phyloP scores from a whole-genome alignment of 768 basidiomycete species.

The Rhodocollybia butyracea region DNA sequence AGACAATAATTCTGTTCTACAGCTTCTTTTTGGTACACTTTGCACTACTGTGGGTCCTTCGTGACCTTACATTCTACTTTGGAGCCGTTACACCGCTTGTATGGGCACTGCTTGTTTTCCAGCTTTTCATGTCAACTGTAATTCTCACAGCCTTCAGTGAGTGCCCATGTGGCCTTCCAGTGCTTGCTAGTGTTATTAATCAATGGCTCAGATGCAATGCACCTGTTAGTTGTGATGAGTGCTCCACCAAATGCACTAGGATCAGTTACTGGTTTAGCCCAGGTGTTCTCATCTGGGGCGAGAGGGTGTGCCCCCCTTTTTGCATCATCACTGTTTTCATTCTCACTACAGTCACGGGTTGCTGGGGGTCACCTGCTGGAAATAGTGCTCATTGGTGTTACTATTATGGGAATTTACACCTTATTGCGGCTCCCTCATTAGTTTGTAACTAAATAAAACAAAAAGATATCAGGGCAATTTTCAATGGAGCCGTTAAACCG shows the following conservation, averaged over 20 bases:
- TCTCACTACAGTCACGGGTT: slow-evolving; percentile 42
- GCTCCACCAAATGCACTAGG: slow-evolving; percentile 43
- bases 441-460: too few species aligned
- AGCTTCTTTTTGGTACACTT: slow-evolving; percentile 21
- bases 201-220: slow-evolving; percentile 54
- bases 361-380: slow-evolving; percentile 44
- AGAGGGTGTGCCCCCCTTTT: slow-evolving; percentile 51
- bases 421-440: neutral
- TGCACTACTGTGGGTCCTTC: neutral
- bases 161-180: slow-evolving; percentile 7
- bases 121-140: slow-evolving; percentile 25
- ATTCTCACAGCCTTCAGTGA: slow-evolving; percentile 33
- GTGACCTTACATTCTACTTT: slow-evolving; percentile 27
- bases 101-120: slow-evolving; percentile 26
- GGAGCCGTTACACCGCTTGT: slow-evolving; percentile 31
- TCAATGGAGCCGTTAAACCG: too few species aligned
- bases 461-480: too few species aligned
- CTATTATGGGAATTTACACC: neutral
- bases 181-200: slow-evolving; percentile 9
- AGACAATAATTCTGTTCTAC: slow-evolving; percentile 39
- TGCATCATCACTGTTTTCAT: slow-evolving; percentile 55
- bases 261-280: slow-evolving; percentile 52
- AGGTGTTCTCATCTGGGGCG: slow-evolving; percentile 46
- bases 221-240: slow-evolving; percentile 40
- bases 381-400: slow-evolving; percentile 13